A percentile compares a stretch with the other conserved stretches of the same genome.
These are phyloP conservation scores for Jaenimonas drosophilae DNA, from an alignment of 208 protist genomes.

Conservation along the genomic window DNA sequence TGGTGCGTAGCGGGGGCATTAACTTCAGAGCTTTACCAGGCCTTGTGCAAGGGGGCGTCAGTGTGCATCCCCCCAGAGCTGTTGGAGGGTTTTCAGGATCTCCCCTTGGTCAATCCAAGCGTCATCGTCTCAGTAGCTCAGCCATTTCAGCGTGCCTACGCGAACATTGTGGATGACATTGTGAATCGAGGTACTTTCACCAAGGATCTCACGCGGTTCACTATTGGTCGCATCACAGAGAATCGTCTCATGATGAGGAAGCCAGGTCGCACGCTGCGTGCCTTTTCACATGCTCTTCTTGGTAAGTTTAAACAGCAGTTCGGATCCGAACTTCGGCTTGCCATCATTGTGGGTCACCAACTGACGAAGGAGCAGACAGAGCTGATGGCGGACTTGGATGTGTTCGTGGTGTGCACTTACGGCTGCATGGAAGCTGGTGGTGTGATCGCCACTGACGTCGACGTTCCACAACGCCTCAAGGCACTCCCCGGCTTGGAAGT, in stretches of 20 bases:
- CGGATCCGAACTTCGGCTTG: slow-evolving; percentile 73
- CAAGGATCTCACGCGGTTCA: slow-evolving; percentile 76
- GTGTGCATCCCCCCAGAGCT: slow-evolving; percentile 82
- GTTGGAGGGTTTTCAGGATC: slow-evolving; percentile 83
- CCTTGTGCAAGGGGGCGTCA: slow-evolving; percentile 76
- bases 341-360: slow-evolving; percentile 73
- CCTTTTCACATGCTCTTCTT: slow-evolving; percentile 60
- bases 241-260: slow-evolving; percentile 83
- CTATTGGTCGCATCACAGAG: slow-evolving; percentile 80
- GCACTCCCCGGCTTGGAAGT: slow-evolving; percentile 82
- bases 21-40: slow-evolving; percentile 77
- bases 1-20: slow-evolving; percentile 83
- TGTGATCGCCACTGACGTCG: slow-evolving; percentile 80
- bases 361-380: slow-evolving; percentile 81
- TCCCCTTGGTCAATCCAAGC: slow-evolving; percentile 76
- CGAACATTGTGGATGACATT: slow-evolving; percentile 86
- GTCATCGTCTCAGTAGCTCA: slow-evolving; percentile 77
- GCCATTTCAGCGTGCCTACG: slow-evolving; percentile 80
- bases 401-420: slow-evolving; percentile 86
- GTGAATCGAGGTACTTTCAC: slow-evolving; percentile 70
- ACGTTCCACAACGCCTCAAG: slow-evolving; percentile 84
- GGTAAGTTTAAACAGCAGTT: slow-evolving; percentile 89
- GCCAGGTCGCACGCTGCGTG: slow-evolving; percentile 56
- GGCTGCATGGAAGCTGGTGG: slow-evolving; percentile 84
- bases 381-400: slow-evolving; percentile 83